phyloP scores from a whole-genome alignment of 495 filamentous ascomycete genomes.

The Hypoxylon rickii region DNA sequence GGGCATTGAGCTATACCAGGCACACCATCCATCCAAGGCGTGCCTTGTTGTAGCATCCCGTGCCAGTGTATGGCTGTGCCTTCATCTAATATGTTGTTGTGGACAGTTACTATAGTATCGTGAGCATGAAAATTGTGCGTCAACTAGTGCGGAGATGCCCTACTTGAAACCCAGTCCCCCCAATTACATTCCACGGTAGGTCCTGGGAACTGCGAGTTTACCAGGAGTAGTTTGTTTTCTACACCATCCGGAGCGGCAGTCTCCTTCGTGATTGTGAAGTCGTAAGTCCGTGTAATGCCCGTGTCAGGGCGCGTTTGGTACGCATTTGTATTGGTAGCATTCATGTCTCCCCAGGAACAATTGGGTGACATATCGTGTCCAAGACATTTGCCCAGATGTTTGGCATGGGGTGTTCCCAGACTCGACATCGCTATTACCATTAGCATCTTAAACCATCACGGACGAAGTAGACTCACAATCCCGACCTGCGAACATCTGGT shows the following conservation, averaged over 20 bases:
- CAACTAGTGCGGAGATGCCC: no score
- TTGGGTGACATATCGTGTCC: neutral
- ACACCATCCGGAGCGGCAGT: constrained; percentile 50
- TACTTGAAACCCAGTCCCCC: constrained; percentile 58
- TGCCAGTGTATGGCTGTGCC: constrained; percentile 49
- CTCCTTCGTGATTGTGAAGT: constrained; percentile 53
- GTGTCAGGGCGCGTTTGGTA: constrained; percentile 27
- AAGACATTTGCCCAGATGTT: neutral
- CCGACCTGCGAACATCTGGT: constrained; percentile 1
- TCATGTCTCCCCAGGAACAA: constrained; percentile 11
- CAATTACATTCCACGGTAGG: constrained; percentile 60
- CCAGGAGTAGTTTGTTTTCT: constrained; percentile 52
- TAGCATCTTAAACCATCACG: neutral
- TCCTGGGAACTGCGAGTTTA: constrained; percentile 63
- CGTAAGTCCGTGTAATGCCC: constrained; percentile 52
- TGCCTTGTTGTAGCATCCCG: constrained; percentile 38
- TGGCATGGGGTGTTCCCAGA: constrained; percentile 6
- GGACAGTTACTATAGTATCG: constrained; percentile 57
- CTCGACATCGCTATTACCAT: constrained; percentile 1
- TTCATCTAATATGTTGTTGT: constrained; percentile 39
- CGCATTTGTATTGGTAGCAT: constrained; percentile 4
- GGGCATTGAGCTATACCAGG: constrained; percentile 54
- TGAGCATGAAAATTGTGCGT: no score
- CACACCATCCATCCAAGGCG: constrained; percentile 52
- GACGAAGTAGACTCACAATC: neutral